Percentiles rank a stretch among this genome's conserved stretches.
Conservation (phyloP, 2,329 filamentous ascomycete species). For the Zalaria obscura region DNA sequence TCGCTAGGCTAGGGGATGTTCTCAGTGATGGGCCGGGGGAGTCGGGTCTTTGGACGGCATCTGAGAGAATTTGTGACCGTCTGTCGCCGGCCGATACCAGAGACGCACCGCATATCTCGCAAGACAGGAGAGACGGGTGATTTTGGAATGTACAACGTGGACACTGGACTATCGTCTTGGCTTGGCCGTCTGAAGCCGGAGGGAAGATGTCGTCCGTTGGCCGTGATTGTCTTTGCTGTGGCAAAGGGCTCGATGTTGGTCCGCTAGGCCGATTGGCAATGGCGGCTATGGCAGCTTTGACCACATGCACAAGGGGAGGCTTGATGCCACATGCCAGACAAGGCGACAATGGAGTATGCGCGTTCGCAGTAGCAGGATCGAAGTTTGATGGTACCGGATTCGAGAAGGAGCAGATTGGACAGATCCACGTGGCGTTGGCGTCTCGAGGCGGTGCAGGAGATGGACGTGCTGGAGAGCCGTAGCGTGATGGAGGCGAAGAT, state of each 20-base stretch:
- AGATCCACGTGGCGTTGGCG: conserved; percentile 72
- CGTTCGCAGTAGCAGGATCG: conserved; percentile 66
- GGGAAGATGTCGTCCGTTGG: background rate
- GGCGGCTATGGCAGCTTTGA: conserved; percentile 75
- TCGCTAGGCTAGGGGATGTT: conserved; percentile 22
- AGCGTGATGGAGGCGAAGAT: conserved; percentile 30
- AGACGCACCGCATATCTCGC: conserved; percentile 81
- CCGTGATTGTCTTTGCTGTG: background rate
- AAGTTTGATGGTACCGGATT: conserved; percentile 91
- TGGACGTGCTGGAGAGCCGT: conserved; percentile 24
- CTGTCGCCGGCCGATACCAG: conserved; percentile 40
- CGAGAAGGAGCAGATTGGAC: conserved; percentile 88
- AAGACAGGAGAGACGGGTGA: conserved; percentile 70
- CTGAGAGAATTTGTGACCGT: conserved; percentile 25
- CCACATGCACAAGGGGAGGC: conserved; percentile 63
- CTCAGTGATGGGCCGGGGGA: conserved; percentile 63
- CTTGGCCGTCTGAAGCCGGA: background rate
- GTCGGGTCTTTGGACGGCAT: conserved; percentile 39
- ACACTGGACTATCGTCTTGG: conserved; percentile 36
- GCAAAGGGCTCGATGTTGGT: background rate
- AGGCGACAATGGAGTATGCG: conserved; percentile 67
- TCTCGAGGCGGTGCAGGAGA: conserved; percentile 35
- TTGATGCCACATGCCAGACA: conserved; percentile 92
- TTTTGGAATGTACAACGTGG: conserved; percentile 90
- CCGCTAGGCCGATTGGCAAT: conserved; percentile 41